phyloP scores from a whole-genome alignment of 73 alveolate genomes.

The Uronychia setigera region DNA sequence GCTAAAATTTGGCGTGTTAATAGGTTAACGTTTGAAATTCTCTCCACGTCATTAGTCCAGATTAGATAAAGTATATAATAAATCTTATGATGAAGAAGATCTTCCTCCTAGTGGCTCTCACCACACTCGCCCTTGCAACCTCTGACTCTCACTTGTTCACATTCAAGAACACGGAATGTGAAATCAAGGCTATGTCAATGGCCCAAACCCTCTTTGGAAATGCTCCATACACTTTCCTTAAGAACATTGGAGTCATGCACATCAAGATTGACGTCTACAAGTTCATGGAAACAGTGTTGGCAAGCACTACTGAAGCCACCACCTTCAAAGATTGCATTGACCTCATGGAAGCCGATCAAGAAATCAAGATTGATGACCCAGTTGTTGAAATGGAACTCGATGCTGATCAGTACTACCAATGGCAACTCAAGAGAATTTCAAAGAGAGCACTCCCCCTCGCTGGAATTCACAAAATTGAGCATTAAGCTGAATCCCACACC shows the following conservation, averaged over 20 bases:
- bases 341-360: neutral
- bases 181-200: neutral
- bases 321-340: neutral
- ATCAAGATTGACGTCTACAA: neutral
- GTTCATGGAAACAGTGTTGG: neutral
- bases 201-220: neutral
- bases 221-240: neutral
- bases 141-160: neutral
- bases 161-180: neutral
- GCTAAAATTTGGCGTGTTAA: too few relatives aligned
- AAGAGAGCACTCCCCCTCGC: neutral
- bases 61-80: too few relatives aligned
- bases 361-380: neutral
- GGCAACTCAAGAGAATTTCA: neutral
- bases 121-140: neutral
- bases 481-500: neutral
- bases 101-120: neutral
- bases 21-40: too few relatives aligned
- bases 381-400: neutral
- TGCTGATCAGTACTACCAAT: neutral
- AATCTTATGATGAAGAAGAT: neutral
- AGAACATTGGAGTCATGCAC: neutral
- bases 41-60: too few relatives aligned
- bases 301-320: neutral
- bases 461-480: neutral